Evolutionary conservation across 495 filamentous ascomycete genomes (phyloP).

Genomic region (Cetradonia linearis): DNA sequence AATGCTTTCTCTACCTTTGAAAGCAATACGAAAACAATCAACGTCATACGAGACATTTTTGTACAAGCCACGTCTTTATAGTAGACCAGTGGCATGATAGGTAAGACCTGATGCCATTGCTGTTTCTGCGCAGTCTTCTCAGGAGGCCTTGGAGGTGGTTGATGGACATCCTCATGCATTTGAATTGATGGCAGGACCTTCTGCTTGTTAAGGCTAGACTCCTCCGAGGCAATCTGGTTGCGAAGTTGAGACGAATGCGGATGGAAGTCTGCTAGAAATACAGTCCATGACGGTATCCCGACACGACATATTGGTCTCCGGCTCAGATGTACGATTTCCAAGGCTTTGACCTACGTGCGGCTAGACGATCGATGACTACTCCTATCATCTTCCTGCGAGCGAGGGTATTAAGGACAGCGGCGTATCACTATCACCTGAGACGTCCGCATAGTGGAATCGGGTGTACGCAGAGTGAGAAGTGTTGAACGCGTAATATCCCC

Average conservation of each 20-base stretch:
- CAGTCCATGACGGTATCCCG: background rate
- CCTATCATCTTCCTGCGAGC: too few species aligned
- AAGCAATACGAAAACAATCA: constrained; percentile 4
- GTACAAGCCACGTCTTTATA: background rate
- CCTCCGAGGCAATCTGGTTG: background rate
- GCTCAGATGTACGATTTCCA: background rate
- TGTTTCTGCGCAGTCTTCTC: background rate
- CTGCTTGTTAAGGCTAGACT: background rate
- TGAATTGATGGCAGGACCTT: background rate
- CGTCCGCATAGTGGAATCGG: too few species aligned
- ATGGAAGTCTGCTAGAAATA: background rate
- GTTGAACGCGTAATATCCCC: too few species aligned
- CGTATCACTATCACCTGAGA: too few species aligned
- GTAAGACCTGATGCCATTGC: constrained; percentile 2
- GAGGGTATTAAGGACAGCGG: too few species aligned
- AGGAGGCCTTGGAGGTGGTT: background rate
- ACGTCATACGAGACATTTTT: background rate
- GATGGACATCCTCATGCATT: background rate
- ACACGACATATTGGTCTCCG: background rate
- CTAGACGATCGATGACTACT: too few species aligned
- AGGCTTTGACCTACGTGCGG: too few species aligned
- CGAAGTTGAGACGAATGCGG: background rate
- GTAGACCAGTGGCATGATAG: background rate
- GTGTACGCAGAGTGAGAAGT: too few species aligned
- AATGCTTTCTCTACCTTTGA: background rate